Evolutionary conservation across 2,329 filamentous ascomycete species (phyloP).

Genomic region (Colletotrichum echinochloae): DNA sequence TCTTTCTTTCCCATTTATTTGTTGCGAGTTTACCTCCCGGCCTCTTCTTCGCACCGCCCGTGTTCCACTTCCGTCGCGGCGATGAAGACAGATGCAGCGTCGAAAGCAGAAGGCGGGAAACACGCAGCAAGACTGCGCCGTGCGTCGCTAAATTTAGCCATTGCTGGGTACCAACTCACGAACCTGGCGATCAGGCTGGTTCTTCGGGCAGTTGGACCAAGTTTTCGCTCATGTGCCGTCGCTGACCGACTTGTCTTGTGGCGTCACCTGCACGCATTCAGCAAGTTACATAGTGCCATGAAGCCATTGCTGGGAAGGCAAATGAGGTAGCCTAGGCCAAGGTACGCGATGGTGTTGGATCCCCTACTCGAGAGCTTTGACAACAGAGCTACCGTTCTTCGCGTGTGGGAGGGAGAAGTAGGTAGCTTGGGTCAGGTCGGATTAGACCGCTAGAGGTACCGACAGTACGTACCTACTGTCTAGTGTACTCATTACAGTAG

Average conservation of each 20-base stretch:
- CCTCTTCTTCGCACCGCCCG: conserved; percentile 38
- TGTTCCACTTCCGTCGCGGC: conserved; percentile 37
- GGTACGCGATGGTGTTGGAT: not conserved
- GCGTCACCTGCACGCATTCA: conserved; percentile 32
- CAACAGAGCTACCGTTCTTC: conserved; percentile 1
- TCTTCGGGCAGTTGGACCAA: conserved; percentile 34
- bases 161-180: conserved; percentile 38
- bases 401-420: not conserved
- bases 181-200: conserved; percentile 38
- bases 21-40: not conserved
- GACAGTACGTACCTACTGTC: not conserved
- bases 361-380: conserved; percentile 5
- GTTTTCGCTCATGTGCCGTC: conserved; percentile 36
- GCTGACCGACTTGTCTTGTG: conserved; percentile 35
- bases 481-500: not conserved
- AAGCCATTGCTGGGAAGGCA: conserved; percentile 22
- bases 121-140: conserved; percentile 17
- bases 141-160: conserved; percentile 37
- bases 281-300: conserved; percentile 17
- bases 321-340: conserved; percentile 19
- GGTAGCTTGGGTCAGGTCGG: conserved; percentile 28
- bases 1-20: conserved; percentile 27
- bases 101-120: conserved; percentile 15
- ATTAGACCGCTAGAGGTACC: conserved; percentile 3
- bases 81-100: conserved; percentile 23